Percentiles rank a stretch among this genome's conserved stretches.
Evolutionary conservation across 2,329 filamentous ascomycete genomes (phyloP).

Genomic region (Exophiala sideris): DNA sequence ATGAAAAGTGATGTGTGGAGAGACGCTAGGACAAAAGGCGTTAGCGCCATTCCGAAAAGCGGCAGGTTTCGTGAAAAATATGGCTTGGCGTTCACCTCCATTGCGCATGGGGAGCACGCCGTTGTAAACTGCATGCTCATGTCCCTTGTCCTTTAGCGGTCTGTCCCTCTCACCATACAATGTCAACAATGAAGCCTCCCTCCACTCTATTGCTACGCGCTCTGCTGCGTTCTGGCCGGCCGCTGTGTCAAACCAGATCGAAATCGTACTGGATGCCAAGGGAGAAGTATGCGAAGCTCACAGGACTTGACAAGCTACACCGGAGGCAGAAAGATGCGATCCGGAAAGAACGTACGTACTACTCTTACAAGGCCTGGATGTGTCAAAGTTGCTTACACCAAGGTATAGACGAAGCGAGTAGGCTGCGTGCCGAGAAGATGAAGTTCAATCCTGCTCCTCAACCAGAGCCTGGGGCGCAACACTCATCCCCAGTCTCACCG

Average conservation of each 20-base stretch:
- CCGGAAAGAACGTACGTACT: conserved; percentile 25
- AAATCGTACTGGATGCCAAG: conserved; percentile 27
- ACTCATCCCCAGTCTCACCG: conserved; percentile 31
- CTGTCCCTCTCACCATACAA: neutral
- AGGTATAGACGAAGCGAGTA: conserved; percentile 3
- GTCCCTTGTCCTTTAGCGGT: too few species aligned
- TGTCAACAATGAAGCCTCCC: conserved; percentile 18
- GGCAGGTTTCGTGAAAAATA: neutral
- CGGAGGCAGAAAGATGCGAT: conserved; percentile 26
- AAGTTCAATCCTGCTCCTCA: conserved; percentile 1
- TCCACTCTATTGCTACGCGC: conserved; percentile 23
- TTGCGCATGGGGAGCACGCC: too few species aligned
- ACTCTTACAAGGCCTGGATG: neutral
- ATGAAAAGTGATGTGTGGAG: neutral
- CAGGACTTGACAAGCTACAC: conserved; percentile 28
- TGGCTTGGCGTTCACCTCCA: too few species aligned
- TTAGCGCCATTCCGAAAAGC: neutral
- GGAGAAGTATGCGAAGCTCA: conserved; percentile 29
- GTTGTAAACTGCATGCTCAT: too few species aligned
- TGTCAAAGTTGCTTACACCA: neutral
- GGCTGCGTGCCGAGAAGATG: conserved; percentile 11
- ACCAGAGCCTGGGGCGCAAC: neutral
- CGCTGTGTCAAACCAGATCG: conserved; percentile 21
- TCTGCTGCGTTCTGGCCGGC: conserved; percentile 16
- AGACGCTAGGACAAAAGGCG: neutral